phyloP scores from a whole-genome alignment of 1,284 basidiomycete genomes.

The Hemileia vastatrix region DNA sequence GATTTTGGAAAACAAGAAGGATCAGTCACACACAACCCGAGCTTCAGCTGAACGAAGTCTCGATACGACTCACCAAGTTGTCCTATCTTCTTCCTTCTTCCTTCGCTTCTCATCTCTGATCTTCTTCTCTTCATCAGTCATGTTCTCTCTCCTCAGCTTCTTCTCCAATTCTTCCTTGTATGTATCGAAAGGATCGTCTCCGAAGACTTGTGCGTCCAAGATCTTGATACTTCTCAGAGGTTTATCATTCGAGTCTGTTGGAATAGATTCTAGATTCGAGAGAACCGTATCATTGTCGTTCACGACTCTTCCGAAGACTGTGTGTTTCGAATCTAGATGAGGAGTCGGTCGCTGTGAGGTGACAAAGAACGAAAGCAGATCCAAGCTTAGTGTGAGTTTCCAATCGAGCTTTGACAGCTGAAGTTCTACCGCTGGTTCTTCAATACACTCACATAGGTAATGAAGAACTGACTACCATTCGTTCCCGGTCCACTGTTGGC shows the following conservation, averaged over 20 bases:
- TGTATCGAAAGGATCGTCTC: slow-evolving; percentile 34
- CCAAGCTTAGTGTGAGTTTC: background rate
- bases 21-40: too few relatives aligned
- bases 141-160: slow-evolving; percentile 11
- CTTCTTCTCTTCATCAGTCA: background rate
- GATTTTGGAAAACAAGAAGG: too few relatives aligned
- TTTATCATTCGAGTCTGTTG: slow-evolving; percentile 72
- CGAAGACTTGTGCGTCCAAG: slow-evolving; percentile 62
- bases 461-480: slow-evolving; percentile 55
- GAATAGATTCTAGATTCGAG: slow-evolving; percentile 67
- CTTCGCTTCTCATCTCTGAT: slow-evolving; percentile 1
- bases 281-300: slow-evolving; percentile 78
- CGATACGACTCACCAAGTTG: slow-evolving; percentile 18
- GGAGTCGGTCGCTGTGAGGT: slow-evolving; percentile 52
- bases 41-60: too few relatives aligned
- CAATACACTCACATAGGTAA: slow-evolving; percentile 57
- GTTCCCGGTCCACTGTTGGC: slow-evolving; percentile 39
- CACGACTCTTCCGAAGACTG: slow-evolving; percentile 87
- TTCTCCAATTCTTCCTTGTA: slow-evolving; percentile 17
- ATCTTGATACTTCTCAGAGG: slow-evolving; percentile 73
- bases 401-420: background rate
- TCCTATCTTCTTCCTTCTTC: slow-evolving; percentile 8
- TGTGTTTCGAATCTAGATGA: slow-evolving; percentile 51
- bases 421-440: background rate
- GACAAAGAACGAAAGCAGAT: too few relatives aligned